These are phyloP conservation scores for Torulaspora globosa DNA, from an alignment of 1,139 yeast genomes.

Conservation along the genomic window DNA sequence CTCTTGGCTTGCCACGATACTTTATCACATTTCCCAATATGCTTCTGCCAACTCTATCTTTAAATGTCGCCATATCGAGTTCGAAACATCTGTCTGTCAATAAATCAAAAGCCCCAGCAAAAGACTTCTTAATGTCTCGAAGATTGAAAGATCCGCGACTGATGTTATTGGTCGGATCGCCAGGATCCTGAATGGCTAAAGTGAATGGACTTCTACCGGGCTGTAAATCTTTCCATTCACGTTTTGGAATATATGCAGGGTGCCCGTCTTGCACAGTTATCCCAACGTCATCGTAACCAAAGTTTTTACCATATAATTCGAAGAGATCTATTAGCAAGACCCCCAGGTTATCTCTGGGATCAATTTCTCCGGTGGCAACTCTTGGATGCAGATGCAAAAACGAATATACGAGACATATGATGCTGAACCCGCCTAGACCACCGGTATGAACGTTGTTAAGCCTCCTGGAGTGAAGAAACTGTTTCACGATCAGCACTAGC, in stretches of 20 bases:
- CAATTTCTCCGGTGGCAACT: constrained; percentile 60
- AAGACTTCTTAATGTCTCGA: constrained; percentile 76
- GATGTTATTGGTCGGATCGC: constrained; percentile 75
- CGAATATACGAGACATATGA: constrained; percentile 81
- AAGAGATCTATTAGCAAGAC: constrained; percentile 86
- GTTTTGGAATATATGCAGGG: constrained; percentile 57
- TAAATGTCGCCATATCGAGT: constrained; percentile 53
- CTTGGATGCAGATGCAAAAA: constrained; percentile 81
- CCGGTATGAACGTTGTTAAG: constrained; percentile 93
- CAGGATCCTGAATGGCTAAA: constrained; percentile 85
- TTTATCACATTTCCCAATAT: constrained; percentile 78
- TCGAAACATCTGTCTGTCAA: constrained; percentile 69
- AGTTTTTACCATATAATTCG: constrained; percentile 90
- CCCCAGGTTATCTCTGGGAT: constrained; percentile 75
- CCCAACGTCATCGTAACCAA: constrained; percentile 78
- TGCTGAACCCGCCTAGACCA: constrained; percentile 93
- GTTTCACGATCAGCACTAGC: constrained; percentile 78
- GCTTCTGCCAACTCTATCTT: constrained; percentile 65
- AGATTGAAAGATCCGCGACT: constrained; percentile 83
- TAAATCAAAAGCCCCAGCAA: constrained; percentile 86
- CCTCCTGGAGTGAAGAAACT: constrained; percentile 73
- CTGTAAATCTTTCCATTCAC: constrained; percentile 50
- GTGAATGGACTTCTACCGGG: constrained; percentile 52
- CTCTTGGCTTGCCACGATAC: constrained; percentile 70
- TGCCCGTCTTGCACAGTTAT: constrained; percentile 53